These are phyloP conservation scores for Tuber umbilicatum DNA, from an alignment of 495 filamentous ascomycete genomes.

Conservation along the genomic window DNA sequence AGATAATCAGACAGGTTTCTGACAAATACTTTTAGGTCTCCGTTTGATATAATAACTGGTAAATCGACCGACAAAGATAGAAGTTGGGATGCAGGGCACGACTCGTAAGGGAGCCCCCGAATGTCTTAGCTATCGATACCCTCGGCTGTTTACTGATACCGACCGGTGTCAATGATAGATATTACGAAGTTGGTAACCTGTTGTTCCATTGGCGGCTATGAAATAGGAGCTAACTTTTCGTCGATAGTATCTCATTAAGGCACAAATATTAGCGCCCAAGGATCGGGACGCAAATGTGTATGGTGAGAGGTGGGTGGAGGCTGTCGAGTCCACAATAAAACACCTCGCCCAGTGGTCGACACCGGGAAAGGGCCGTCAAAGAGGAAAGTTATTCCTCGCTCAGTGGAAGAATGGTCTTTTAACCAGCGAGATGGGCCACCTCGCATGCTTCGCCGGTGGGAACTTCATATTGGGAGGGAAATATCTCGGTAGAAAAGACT, in stretches of 20 bases:
- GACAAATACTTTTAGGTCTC: conserved; percentile 23
- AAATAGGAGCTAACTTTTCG: conserved; percentile 28
- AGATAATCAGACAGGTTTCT: conserved; percentile 14
- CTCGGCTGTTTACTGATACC: not conserved
- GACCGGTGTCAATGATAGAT: conserved; percentile 20
- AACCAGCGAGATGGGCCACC: conserved; percentile 43
- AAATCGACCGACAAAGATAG: conserved; percentile 32
- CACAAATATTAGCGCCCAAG: conserved; percentile 38
- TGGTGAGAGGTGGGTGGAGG: conserved; percentile 43
- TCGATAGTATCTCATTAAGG: conserved; percentile 46
- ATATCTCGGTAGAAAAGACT: conserved; percentile 33
- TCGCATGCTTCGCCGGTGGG: conserved; percentile 44
- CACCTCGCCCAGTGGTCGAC: conserved; percentile 38
- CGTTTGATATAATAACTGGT: conserved; percentile 41
- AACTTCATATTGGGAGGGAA: conserved; percentile 43
- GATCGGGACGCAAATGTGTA: conserved; percentile 40
- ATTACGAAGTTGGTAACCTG: conserved; percentile 37
- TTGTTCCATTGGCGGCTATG: not conserved
- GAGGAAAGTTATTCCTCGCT: conserved; percentile 37
- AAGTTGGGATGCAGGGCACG: conserved; percentile 41
- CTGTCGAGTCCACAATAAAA: conserved; percentile 42
- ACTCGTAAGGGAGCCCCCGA: conserved; percentile 33
- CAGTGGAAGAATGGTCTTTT: conserved; percentile 38
- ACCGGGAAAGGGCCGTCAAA: conserved; percentile 23
- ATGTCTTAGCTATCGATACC: not conserved